Conservation (phyloP, 73 alveolate species). For the Urostyla sp. region DNA sequence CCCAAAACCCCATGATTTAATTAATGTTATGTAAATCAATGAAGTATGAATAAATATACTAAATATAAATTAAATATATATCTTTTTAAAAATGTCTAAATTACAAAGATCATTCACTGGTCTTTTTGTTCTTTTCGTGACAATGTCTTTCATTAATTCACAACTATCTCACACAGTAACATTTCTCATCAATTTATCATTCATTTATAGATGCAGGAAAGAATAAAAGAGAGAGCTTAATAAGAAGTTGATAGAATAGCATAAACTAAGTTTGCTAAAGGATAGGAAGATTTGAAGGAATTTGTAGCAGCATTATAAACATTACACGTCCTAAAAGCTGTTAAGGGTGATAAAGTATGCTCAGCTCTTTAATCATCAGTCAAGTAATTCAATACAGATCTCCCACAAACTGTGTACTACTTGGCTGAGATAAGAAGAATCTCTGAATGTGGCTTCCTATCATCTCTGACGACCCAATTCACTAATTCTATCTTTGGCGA, state of each 20-base stretch:
- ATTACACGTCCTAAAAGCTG: neutral
- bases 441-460: conserved; percentile 6
- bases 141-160: neutral
- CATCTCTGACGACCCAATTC: neutral
- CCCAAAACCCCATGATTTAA: too few species aligned
- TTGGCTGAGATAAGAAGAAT: conserved; percentile 15
- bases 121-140: neutral
- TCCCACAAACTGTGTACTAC: conserved; percentile 14
- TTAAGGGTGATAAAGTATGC: conserved; percentile 3
- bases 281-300: conserved; percentile 26
- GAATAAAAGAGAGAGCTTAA: neutral
- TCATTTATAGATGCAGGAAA: neutral
- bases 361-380: neutral
- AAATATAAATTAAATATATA: conserved; percentile 25
- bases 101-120: neutral
- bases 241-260: conserved; percentile 9
- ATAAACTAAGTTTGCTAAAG: too few species aligned
- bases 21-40: too few species aligned
- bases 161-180: neutral
- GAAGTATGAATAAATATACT: too few species aligned
- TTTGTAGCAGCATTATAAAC: conserved; percentile 19
- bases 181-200: neutral
- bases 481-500: neutral
- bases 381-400: neutral
- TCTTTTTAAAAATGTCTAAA: conserved; percentile 32